These are phyloP conservation scores for Eragrostis curvula DNA, from an alignment of 176 grass and related monocot genomes.

Conservation along the genomic window DNA sequence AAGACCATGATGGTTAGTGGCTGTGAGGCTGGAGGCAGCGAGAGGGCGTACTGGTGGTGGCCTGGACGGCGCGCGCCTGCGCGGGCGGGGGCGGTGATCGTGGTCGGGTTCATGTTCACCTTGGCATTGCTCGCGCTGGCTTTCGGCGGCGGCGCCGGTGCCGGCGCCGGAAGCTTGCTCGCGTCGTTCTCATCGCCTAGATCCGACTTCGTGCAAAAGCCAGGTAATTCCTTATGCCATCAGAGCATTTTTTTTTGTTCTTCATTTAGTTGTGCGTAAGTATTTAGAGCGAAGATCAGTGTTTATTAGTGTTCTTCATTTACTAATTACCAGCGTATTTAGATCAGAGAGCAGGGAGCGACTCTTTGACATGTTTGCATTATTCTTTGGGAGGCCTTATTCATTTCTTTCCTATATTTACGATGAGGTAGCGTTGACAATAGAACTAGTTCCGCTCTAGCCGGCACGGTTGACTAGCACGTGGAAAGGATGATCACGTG, in stretches of 20 bases:
- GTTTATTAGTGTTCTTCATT: too few relatives aligned
- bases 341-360: too few relatives aligned
- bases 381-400: too few relatives aligned
- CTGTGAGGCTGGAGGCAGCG: too few relatives aligned
- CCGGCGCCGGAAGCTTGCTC: conserved; percentile 7
- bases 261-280: background rate
- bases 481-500: too few relatives aligned
- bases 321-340: too few relatives aligned
- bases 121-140: conserved; percentile 3
- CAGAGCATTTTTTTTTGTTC: background rate
- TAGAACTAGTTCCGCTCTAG: too few relatives aligned
- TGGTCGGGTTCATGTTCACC: background rate
- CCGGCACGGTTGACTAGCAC: too few relatives aligned
- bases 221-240: background rate
- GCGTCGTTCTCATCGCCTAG: background rate
- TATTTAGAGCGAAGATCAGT: background rate
- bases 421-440: too few relatives aligned
- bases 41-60: too few relatives aligned
- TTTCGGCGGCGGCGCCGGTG: conserved; percentile 9
- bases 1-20: too few relatives aligned
- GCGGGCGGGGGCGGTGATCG: conserved; percentile 11
- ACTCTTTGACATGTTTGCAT: background rate
- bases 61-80: background rate
- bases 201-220: background rate
- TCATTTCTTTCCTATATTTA: too few relatives aligned